Conservation (phyloP, 2,329 filamentous ascomycete species). For the Cercospora zeae-maydis region DNA sequence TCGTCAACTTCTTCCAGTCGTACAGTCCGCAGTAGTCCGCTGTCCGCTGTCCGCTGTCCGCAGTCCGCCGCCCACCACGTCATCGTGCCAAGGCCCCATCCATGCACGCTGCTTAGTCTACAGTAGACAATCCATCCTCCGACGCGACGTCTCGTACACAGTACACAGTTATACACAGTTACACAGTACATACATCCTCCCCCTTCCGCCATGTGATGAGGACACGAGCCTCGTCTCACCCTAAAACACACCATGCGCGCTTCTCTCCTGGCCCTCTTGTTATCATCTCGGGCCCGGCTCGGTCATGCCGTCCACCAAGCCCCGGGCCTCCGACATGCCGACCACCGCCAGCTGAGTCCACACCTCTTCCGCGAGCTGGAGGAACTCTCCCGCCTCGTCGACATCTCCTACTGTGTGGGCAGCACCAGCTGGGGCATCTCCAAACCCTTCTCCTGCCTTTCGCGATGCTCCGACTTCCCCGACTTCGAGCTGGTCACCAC, state of each 20-base stretch:
- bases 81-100: background rate
- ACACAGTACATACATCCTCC: too few relatives aligned
- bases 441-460: constrained; percentile 79
- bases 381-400: constrained; percentile 83
- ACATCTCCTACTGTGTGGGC: constrained; percentile 92
- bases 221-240: background rate
- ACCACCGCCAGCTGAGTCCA: constrained; percentile 50
- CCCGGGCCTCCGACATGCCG: constrained; percentile 34
- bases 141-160: background rate
- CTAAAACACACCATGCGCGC: background rate
- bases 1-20: background rate
- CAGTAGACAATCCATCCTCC: background rate
- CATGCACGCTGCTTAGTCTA: background rate
- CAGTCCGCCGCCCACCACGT: background rate
- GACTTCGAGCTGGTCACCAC: constrained; percentile 73
- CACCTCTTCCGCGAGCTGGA: constrained; percentile 77
- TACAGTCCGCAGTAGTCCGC: too few relatives aligned
- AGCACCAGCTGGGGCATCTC: constrained; percentile 76
- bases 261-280: constrained; percentile 1
- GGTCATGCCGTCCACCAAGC: constrained; percentile 27
- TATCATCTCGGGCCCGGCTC: constrained; percentile 26
- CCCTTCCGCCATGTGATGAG: background rate
- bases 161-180: too few relatives aligned
- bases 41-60: background rate
- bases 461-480: constrained; percentile 80